Evolutionary conservation across 1,284 basidiomycete genomes (phyloP), one percentile per base, ranked within the genome.

Genomic region (Sanguinoderma infundibulare): DNA sequence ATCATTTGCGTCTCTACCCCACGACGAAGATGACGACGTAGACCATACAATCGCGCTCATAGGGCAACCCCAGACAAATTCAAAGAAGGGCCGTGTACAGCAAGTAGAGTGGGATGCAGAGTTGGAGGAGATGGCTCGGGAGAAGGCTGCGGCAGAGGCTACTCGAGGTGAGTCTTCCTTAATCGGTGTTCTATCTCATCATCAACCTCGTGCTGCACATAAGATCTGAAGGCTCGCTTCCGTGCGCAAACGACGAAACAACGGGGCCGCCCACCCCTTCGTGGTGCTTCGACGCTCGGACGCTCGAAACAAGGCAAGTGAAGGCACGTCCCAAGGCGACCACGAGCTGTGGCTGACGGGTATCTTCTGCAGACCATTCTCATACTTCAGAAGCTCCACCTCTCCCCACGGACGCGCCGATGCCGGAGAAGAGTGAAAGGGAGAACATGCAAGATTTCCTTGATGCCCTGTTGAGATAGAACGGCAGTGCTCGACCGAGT

Each of bases 131-230:
- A 77, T 93, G 77, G 82, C 76, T 40, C 79, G 83, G 24, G 90
- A 91, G 64, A 92, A 92, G 67, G 83, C 83, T 3, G 81, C 82
- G 3, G 90, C 90, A 0, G 90, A 92, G 61, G 90, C 91, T 26
- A 82, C 82, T 36, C 79, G 90, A 80, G 91, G 91, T 90, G 76
- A 47, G 65, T 54, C 14, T 9, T 50, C 20, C 30, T 50, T 22
- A 3, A 50, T 47, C 36, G 24, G 24, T 22, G 12, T 46, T 22
- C 49, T 47, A 54, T 10, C 15, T 42, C 39, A 32, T n/a, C 12
- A 32, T 30, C 52, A 39, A 34, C 32, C 32, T 34, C 24, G 53
- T 35, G 53, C 38, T 42, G 52, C 52, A n/a, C n/a, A 46, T 44
- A 70, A 92, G 90, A 92, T 60, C 72, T 92, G 34, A 92, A 91